Evolutionary conservation across 768 basidiomycete species (phyloP).

Genomic region (Rhodotorula graminis): DNA sequence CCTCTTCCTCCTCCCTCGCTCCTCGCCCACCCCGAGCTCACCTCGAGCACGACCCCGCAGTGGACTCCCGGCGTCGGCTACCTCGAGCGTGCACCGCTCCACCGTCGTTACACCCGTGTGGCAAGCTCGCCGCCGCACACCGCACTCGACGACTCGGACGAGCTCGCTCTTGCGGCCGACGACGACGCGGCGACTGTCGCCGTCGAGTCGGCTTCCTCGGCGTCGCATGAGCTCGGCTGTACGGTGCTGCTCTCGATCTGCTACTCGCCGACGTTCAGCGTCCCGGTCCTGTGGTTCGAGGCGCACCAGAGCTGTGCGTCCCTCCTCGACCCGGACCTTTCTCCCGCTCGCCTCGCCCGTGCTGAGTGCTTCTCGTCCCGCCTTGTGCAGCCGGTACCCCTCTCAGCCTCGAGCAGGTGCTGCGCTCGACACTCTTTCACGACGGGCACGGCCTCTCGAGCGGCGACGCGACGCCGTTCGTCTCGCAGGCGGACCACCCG

Average conservation of each 20-base stretch:
- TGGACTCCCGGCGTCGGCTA: slow-evolving; percentile 5
- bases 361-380: background rate
- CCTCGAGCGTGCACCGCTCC: slow-evolving; percentile 8
- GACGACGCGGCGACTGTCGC: too few species aligned
- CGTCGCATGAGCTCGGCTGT: slow-evolving; percentile 11
- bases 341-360: too few species aligned
- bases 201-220: too few species aligned
- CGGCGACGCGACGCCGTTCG: slow-evolving; percentile 45
- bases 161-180: too few species aligned
- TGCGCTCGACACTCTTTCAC: slow-evolving; percentile 61
- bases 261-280: slow-evolving; percentile 71
- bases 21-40: background rate
- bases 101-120: background rate
- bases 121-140: too few species aligned
- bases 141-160: too few species aligned
- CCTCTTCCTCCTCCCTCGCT: background rate
- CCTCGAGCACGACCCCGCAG: background rate
- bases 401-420: slow-evolving; percentile 57
- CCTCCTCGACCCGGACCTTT: background rate
- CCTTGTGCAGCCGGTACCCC: slow-evolving; percentile 17
- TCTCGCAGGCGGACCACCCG: slow-evolving; percentile 85
- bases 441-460: too few species aligned
- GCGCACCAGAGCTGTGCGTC: slow-evolving; percentile 64
- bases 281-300: slow-evolving; percentile 78
- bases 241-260: slow-evolving; percentile 62